Evolutionary conservation across 805 yeast species (phyloP).

Genomic region (Metschnikowia amazonensis): DNA sequence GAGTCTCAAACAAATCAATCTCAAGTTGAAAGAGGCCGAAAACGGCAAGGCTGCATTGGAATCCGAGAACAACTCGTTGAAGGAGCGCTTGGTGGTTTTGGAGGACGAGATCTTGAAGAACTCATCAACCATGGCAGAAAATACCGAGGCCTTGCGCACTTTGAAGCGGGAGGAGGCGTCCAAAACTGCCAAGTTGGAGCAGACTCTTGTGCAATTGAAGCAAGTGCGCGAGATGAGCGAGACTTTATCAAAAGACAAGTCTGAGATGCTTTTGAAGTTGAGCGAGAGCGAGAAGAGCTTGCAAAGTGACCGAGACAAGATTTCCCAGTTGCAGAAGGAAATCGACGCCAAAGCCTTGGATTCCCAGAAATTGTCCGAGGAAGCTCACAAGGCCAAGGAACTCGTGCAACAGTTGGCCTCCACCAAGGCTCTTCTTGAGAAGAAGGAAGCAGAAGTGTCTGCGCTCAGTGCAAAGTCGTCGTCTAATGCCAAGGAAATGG

Average conservation of each 20-base stretch:
- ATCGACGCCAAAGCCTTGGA: constrained; percentile 19
- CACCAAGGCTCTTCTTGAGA: not conserved
- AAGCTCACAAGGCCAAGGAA: not conserved
- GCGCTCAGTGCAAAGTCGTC: not conserved
- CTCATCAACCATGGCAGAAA: constrained; percentile 37
- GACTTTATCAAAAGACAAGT: constrained; percentile 31
- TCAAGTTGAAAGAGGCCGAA: constrained; percentile 37
- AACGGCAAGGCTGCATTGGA: constrained; percentile 26
- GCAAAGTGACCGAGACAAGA: constrained; percentile 4
- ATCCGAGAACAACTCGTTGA: constrained; percentile 37
- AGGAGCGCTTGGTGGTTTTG: constrained; percentile 29
- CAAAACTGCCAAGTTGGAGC: constrained; percentile 26
- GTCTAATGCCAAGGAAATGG: not conserved
- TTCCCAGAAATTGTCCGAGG: constrained; percentile 14
- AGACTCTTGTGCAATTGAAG: constrained; percentile 25
- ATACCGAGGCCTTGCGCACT: constrained; percentile 43
- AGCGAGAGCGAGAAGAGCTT: constrained; percentile 21
- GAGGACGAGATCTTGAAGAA: constrained; percentile 33
- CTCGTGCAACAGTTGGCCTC: not conserved
- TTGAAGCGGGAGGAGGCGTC: constrained; percentile 40
- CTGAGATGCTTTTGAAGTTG: constrained; percentile 17
- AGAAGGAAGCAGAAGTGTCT: constrained; percentile 1
- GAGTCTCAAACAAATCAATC: constrained; percentile 50
- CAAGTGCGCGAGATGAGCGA: constrained; percentile 30
- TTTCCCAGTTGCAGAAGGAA: not conserved